A percentile compares a stretch with the other conserved stretches of the same genome.
These are phyloP conservation scores for Pseudonitzschia delicatissima DNA, from an alignment of 108 stramenopile genomes.

Conservation along the genomic window DNA sequence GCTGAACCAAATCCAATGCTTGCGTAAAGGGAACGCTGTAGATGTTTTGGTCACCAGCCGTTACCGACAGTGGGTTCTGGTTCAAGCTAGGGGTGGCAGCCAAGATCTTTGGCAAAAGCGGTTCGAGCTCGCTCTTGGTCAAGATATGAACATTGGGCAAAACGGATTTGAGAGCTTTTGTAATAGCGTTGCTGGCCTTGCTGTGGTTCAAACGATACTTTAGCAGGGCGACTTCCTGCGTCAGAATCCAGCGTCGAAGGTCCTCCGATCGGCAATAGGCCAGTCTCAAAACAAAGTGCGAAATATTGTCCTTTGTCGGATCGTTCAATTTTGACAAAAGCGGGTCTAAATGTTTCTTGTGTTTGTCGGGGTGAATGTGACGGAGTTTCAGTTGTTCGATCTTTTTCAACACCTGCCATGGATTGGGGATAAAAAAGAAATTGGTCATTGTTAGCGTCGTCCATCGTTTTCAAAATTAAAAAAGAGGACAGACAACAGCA, in stretches of 20 bases:
- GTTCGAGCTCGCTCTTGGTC: constrained; percentile 24
- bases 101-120: constrained; percentile 16
- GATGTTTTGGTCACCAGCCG: constrained; percentile 18
- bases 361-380: constrained; percentile 28
- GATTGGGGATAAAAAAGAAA: constrained; percentile 1
- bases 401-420: constrained; percentile 91
- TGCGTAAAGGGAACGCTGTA: constrained; percentile 93
- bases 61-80: constrained; percentile 9
- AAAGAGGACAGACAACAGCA: background rate
- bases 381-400: constrained; percentile 88
- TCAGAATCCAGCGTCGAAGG: constrained; percentile 85
- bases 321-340: constrained; percentile 30
- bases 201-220: constrained; percentile 79
- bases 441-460: too few species aligned
- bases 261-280: constrained; percentile 93
- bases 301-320: constrained; percentile 72
- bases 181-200: constrained; percentile 3
- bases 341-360: constrained; percentile 29
- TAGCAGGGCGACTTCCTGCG: constrained; percentile 83
- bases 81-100: constrained; percentile 19
- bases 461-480: too few species aligned
- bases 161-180: constrained; percentile 19
- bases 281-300: constrained; percentile 94
- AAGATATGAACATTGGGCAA: constrained; percentile 28
- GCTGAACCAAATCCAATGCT: constrained; percentile 81